Conservation (phyloP, 371 early-diverging fungal genomes). For the Massospora cicadina region DNA sequence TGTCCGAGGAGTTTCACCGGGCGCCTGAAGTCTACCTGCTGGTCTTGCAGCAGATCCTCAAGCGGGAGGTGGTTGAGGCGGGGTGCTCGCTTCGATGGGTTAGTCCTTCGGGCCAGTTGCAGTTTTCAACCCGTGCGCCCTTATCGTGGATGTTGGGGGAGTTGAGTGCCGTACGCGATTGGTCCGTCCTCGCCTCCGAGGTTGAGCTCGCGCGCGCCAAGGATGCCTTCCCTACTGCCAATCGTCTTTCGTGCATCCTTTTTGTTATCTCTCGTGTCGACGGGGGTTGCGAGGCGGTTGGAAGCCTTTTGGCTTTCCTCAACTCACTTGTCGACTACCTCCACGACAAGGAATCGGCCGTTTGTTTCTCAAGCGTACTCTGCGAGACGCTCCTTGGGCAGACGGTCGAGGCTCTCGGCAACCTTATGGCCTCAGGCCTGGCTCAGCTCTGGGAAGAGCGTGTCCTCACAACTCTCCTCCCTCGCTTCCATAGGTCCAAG, state of each 20-base stretch:
- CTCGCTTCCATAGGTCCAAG: neutral
- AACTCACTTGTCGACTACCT: neutral
- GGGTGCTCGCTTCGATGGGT: neutral
- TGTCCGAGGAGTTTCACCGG: neutral
- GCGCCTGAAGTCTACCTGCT: neutral
- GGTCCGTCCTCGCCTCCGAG: neutral
- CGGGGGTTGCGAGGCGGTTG: neutral
- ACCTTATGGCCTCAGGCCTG: neutral
- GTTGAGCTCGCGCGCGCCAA: neutral
- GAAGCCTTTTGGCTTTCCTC: neutral
- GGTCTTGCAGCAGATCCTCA: neutral
- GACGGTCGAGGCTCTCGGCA: neutral
- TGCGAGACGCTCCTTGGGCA: neutral
- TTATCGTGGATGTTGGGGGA: neutral
- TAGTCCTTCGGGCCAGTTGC: neutral
- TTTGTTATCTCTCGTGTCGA: neutral
- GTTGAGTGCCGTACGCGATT: neutral
- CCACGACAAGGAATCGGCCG: neutral
- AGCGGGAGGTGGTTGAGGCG: neutral
- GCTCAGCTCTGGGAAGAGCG: neutral
- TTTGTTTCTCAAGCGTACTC: neutral
- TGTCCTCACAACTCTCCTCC: neutral
- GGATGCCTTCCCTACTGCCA: neutral
- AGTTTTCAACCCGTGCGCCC: neutral
- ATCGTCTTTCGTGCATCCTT: neutral